Conservation (phyloP, 805 yeast genomes). For the Candida railenensis region DNA sequence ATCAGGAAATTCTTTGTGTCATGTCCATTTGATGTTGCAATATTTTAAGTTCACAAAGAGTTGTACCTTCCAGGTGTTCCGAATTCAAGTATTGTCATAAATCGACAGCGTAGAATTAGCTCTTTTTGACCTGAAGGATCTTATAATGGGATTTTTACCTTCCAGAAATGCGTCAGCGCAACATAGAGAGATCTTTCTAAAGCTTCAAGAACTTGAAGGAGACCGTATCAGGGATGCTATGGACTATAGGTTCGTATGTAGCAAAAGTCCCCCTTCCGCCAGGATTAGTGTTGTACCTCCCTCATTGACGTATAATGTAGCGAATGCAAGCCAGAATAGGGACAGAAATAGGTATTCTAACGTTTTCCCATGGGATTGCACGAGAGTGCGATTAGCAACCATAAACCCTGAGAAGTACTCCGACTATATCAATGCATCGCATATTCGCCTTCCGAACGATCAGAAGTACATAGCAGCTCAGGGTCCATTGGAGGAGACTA, state of each 20-base stretch:
- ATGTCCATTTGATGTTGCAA: not conserved
- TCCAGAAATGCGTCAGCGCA: not conserved
- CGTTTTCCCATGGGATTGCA: constrained; percentile 40
- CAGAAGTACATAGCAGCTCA: constrained; percentile 65
- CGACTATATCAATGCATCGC: constrained; percentile 43
- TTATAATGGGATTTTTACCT: not conserved
- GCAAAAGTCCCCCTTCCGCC: constrained; percentile 7
- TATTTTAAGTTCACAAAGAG: not conserved
- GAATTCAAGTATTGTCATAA: too few relatives aligned
- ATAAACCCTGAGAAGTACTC: constrained; percentile 7
- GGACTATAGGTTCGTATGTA: not conserved
- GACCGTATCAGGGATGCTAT: constrained; percentile 11
- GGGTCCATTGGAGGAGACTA: constrained; percentile 51
- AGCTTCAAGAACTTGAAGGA: constrained; percentile 6
- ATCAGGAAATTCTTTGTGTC: not conserved
- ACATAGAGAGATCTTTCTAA: constrained; percentile 1
- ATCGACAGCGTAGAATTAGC: too few relatives aligned
- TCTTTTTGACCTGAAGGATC: too few relatives aligned
- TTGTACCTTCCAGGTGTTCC: not conserved
- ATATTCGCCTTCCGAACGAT: constrained; percentile 17
- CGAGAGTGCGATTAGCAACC: constrained; percentile 29
- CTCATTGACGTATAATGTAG: constrained; percentile 4
- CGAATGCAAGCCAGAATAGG: constrained; percentile 1
- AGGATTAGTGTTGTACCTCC: not conserved
- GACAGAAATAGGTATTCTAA: constrained; percentile 36